phyloP scores from a whole-genome alignment of 164 flowering plant species.

The Echeveria elegans region DNA sequence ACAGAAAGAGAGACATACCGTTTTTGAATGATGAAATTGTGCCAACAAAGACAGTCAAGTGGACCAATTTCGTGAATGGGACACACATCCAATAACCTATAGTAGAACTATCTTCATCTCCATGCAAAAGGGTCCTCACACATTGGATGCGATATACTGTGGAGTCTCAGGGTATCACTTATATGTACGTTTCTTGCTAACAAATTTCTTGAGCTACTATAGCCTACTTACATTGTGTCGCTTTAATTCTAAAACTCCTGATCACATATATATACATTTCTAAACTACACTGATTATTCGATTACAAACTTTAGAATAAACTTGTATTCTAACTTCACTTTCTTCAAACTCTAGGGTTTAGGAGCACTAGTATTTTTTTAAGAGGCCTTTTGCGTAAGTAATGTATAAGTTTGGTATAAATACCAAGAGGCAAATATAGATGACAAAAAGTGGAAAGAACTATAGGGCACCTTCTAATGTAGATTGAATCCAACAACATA shows the following conservation, averaged over 20 bases:
- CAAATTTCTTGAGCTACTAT: no score
- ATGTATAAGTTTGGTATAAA: no score
- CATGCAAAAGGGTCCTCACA: constrained; percentile 6
- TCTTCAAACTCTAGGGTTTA: not conserved
- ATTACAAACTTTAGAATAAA: no score
- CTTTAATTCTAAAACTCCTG: no score
- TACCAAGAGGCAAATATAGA: no score
- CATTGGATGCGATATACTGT: no score
- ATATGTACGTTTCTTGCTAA: not conserved
- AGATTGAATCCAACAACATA: constrained; percentile 2
- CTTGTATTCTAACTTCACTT: no score
- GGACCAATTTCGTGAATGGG: not conserved
- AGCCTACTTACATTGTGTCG: no score
- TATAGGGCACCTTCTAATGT: not conserved
- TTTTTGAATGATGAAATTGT: not conserved
- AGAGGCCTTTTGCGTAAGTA: not conserved
- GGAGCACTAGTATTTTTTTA: not conserved
- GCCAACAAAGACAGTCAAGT: constrained; percentile 5
- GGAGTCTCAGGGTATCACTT: not conserved
- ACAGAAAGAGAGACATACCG: not conserved
- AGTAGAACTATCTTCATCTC: not conserved
- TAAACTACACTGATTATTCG: not conserved
- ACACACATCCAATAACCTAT: not conserved
- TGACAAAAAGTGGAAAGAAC: not conserved
- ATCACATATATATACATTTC: not conserved